Base-by-base conservation (phyloP, 164 flowering plant genomes). In the Liriodendron chinense region DNA sequence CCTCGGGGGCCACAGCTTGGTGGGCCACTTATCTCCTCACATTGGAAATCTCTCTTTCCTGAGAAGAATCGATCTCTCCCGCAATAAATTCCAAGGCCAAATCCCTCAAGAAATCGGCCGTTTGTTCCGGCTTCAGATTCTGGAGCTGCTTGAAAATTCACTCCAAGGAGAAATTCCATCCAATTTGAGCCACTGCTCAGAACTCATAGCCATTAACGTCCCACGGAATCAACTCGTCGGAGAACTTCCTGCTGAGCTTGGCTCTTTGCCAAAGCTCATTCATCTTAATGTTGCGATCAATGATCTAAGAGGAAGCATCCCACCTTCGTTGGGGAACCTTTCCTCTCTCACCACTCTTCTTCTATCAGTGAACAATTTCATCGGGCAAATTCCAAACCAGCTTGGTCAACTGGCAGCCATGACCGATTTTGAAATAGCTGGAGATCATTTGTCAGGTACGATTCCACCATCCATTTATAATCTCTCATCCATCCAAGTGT, bases 21-120 rank as follows among this genome's bases (percentile, higher is more conserved):
- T 28, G 0, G 88, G 88, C 14, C 1, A 81, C 24, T 70, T 87
- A 14, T 75, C 74, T 69, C 85, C 90, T 1, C 74, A 74, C 20
- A 71, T 86, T 13, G 87, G 82, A 12, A 87, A 87, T 48, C 84
- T 87, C 53, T 80, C 87, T 10, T 84, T 79, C 69, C 87, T 87
- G 1, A 14, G 23, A 12, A 75, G 77, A 26, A 79, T 87, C 62
- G 61, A 83, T 6, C 81, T 87, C 2, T 80, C 78, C 50, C 62
- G 77, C 50, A 87, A 87, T 74, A 64, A 59, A 14, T 72, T 87
- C 1, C n/a, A 9, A 1, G 88, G 89, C 16, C 7, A 64, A 12
- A 12, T 87, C 70, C 87, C 90, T 2, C 14, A 53, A 12, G 56
- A 81, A 72, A 67, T 86, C 6, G 78, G 81, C 25, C 73, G 75